phyloP scores from a whole-genome alignment of 176 grass and related monocot genomes.

The Cenchrus americanus region DNA sequence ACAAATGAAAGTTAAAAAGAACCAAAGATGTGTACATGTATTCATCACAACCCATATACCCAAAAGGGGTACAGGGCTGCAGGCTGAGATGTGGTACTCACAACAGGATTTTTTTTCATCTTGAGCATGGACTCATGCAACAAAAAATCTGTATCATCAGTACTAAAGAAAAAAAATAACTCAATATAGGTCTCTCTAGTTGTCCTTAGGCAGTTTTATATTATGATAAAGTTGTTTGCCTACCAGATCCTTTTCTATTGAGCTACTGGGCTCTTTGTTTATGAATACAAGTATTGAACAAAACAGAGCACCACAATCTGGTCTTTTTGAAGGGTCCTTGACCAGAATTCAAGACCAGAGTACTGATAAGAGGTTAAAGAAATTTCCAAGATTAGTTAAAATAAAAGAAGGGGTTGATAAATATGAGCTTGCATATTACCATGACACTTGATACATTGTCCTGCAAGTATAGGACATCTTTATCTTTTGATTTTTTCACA shows the following conservation, averaged over 20 bases:
- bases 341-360: background rate
- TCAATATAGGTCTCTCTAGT: background rate
- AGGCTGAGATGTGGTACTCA: background rate
- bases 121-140: background rate
- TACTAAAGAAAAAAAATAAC: conserved; percentile 13
- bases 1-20: background rate
- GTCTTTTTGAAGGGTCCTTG: background rate
- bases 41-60: conserved; percentile 23
- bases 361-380: conserved; percentile 20
- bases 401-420: background rate
- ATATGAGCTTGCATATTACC: conserved; percentile 45
- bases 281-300: conserved; percentile 18
- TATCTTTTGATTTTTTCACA: conserved; percentile 40
- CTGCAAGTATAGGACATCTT: conserved; percentile 30
- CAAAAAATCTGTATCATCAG: background rate
- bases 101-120: background rate
- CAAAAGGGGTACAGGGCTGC: background rate
- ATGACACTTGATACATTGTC: conserved; percentile 39
- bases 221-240: background rate
- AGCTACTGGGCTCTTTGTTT: background rate
- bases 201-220: background rate
- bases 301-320: background rate
- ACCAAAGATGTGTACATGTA: conserved; percentile 30
- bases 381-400: background rate
- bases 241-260: background rate